These are phyloP conservation scores for Cercospora zeina DNA, from an alignment of 2,329 filamentous ascomycete genomes.

Conservation along the genomic window DNA sequence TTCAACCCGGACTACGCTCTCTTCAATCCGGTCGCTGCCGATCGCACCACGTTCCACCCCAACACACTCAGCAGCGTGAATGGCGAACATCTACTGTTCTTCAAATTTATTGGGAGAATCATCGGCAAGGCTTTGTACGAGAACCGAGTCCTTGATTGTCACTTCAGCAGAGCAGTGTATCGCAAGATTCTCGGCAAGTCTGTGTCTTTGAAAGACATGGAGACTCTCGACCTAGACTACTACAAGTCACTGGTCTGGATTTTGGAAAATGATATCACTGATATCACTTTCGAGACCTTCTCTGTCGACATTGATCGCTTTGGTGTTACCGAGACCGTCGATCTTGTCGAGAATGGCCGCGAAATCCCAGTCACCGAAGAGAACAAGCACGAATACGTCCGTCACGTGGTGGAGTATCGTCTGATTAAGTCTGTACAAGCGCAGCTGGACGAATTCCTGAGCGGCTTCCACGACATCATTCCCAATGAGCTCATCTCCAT, in stretches of 20 bases:
- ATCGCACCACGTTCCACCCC: conserved; percentile 97
- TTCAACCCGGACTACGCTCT: conserved; percentile 97
- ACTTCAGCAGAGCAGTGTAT: conserved; percentile 98
- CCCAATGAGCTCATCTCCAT: conserved; percentile 91
- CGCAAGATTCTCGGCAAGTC: conserved; percentile 94
- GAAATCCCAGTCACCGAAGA: conserved; percentile 94
- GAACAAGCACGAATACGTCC: conserved; percentile 98
- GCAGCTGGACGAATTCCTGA: conserved; percentile 81
- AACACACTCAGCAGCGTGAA: conserved; percentile 94
- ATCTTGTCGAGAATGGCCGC: conserved; percentile 82
- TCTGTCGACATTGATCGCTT: conserved; percentile 93
- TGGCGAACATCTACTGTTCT: conserved; percentile 93
- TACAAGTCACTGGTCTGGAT: conserved; percentile 99
- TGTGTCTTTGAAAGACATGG: conserved; percentile 98
- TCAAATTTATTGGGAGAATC: conserved; percentile 98
- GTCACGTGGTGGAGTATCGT: conserved; percentile 89
- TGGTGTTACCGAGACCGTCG: conserved; percentile 81
- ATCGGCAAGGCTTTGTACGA: conserved; percentile 98
- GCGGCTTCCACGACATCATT: conserved; percentile 96
- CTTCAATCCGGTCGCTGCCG: conserved; percentile 94
- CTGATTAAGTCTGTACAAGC: conserved; percentile 89
- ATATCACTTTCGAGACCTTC: conserved; percentile 95
- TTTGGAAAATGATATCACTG: conserved; percentile 96
- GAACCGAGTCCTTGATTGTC: conserved; percentile 91
- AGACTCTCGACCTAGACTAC: conserved; percentile 96